Conservation (phyloP, 805 yeast species). For the Suhomyces emberorum region DNA sequence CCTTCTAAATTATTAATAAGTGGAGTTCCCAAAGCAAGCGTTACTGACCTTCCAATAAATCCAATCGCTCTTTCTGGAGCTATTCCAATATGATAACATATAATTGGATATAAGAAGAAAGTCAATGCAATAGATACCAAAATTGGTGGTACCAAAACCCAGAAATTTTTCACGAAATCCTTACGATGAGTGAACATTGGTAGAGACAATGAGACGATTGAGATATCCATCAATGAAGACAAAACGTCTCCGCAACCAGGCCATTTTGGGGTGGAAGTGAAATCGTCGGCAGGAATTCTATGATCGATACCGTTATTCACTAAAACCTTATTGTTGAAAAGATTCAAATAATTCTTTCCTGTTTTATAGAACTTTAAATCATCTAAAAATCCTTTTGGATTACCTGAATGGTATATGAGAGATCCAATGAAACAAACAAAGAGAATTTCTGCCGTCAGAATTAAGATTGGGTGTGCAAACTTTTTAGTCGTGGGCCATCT, state of each 20-base stretch:
- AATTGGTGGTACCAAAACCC: constrained; percentile 58
- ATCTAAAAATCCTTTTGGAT: constrained; percentile 48
- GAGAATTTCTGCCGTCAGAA: constrained; percentile 62
- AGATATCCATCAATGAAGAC: constrained; percentile 67
- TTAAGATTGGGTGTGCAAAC: constrained; percentile 68
- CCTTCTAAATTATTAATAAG: constrained; percentile 66
- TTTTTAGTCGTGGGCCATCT: constrained; percentile 44
- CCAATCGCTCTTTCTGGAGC: constrained; percentile 61
- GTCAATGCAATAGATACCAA: constrained; percentile 52
- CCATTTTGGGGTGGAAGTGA: constrained; percentile 40
- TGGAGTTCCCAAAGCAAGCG: constrained; percentile 78
- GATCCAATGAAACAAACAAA: constrained; percentile 61
- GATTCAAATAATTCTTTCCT: constrained; percentile 59
- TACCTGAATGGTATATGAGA: constrained; percentile 41
- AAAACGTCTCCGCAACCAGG: constrained; percentile 85
- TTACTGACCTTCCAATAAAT: constrained; percentile 74
- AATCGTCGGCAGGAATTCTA: constrained; percentile 13
- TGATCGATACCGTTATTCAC: constrained; percentile 25
- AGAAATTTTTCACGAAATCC: constrained; percentile 58
- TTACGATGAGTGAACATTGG: constrained; percentile 74
- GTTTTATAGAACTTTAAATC: constrained; percentile 59
- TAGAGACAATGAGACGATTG: constrained; percentile 70
- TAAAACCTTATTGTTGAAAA: constrained; percentile 44
- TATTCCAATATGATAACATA: constrained; percentile 65
- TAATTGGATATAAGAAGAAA: constrained; percentile 67